A percentile compares a stretch with the other conserved stretches of the same genome.
Evolutionary conservation across 2,329 filamentous ascomycete species (phyloP).

Genomic region (Domatiomyces catenatus): DNA sequence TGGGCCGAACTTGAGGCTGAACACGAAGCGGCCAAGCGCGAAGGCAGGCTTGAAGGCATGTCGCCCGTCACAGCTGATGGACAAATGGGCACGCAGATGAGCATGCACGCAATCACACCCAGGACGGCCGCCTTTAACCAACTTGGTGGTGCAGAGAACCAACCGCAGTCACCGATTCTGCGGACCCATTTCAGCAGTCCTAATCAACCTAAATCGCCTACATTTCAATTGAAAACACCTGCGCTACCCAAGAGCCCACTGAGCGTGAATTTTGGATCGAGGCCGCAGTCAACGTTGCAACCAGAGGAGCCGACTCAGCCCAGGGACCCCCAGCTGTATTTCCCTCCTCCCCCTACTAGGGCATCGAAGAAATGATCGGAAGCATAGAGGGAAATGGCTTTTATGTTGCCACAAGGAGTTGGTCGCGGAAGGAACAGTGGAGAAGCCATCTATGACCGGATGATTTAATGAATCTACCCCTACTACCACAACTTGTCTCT

Average conservation of each 20-base stretch:
- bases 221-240: conserved; percentile 12
- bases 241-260: conserved; percentile 13
- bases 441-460: not conserved
- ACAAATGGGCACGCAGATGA: conserved; percentile 20
- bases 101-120: conserved; percentile 24
- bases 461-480: conserved; percentile 9
- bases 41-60: conserved; percentile 20
- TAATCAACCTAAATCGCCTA: conserved; percentile 8
- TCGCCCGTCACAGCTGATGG: conserved; percentile 20
- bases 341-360: conserved; percentile 13
- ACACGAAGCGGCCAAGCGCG: conserved; percentile 20
- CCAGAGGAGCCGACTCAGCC: not conserved
- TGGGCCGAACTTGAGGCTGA: conserved; percentile 20
- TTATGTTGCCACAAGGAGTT: not conserved
- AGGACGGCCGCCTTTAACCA: conserved; percentile 29
- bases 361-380: conserved; percentile 8
- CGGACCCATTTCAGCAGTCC: conserved; percentile 21
- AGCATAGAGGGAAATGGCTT: not conserved
- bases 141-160: conserved; percentile 24
- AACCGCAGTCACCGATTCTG: conserved; percentile 30
- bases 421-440: not conserved
- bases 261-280: conserved; percentile 4
- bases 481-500: conserved; percentile 21
- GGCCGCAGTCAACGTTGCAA: not conserved
- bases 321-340: conserved; percentile 8